phyloP scores from a whole-genome alignment of 2,329 filamentous ascomycete genomes.

The Penicillium sclerotiorum region DNA sequence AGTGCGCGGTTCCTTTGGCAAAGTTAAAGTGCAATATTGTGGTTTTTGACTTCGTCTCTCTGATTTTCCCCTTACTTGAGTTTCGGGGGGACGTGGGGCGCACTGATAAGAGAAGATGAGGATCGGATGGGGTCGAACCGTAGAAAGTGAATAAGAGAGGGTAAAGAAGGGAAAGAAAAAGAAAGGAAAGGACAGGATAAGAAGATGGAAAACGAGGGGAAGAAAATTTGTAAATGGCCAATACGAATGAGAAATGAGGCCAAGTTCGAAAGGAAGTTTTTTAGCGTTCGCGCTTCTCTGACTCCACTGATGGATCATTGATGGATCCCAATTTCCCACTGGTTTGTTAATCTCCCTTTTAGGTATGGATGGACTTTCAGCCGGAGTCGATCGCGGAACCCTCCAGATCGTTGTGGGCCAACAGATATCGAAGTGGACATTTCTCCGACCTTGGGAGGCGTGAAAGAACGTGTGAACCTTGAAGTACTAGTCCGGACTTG shows the following conservation, averaged over 20 bases:
- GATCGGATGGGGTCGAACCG: background rate
- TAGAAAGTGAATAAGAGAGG: background rate
- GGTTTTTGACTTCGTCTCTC: no score
- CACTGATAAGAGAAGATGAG: slow-evolving; percentile 14
- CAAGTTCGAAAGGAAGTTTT: slow-evolving; percentile 6
- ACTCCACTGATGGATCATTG: slow-evolving; percentile 23
- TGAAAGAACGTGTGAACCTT: no score
- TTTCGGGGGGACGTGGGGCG: slow-evolving; percentile 10
- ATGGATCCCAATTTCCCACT: slow-evolving; percentile 27
- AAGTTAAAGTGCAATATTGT: no score
- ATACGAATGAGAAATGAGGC: background rate
- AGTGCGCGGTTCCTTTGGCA: slow-evolving; percentile 4
- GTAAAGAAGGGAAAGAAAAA: background rate
- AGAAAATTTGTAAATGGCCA: background rate
- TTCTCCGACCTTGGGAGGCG: no score
- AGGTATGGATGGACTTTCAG: slow-evolving; percentile 4
- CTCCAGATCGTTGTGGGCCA: no score
- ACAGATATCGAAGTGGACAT: no score
- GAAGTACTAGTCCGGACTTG: no score
- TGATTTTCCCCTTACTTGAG: slow-evolving; percentile 17
- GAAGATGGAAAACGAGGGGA: background rate
- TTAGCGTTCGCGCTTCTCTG: slow-evolving; percentile 21
- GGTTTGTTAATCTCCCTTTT: slow-evolving; percentile 10
- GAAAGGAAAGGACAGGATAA: slow-evolving; percentile 6
- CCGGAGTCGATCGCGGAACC: no score